Conservation (phyloP, 2,329 filamentous ascomycete genomes). For the Sclerotinia trifoliorum region DNA sequence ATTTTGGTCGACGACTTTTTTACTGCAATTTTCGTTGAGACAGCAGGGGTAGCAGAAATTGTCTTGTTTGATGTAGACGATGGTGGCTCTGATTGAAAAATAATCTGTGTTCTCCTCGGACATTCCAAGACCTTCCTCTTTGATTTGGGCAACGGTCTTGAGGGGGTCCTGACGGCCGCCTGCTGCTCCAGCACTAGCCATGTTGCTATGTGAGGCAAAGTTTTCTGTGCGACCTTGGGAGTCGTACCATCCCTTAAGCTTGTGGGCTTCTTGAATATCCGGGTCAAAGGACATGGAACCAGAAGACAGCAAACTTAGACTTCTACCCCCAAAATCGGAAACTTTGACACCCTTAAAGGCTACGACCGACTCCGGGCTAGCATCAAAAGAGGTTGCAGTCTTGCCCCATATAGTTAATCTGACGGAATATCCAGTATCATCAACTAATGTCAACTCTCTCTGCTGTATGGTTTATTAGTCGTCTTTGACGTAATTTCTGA, state of each 20-base stretch:
- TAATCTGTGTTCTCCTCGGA: slow-evolving; percentile 66
- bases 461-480: slow-evolving; percentile 83
- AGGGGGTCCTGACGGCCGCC: slow-evolving; percentile 66
- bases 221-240: slow-evolving; percentile 73
- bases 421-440: slow-evolving; percentile 85
- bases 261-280: slow-evolving; percentile 89
- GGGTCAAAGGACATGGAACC: slow-evolving; percentile 88
- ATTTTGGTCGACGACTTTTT: slow-evolving; percentile 80
- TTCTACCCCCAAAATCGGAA: slow-evolving; percentile 88
- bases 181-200: slow-evolving; percentile 56
- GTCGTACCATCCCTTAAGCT: slow-evolving; percentile 95
- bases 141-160: slow-evolving; percentile 78
- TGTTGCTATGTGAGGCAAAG: slow-evolving; percentile 55
- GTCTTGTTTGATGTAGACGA: slow-evolving; percentile 87
- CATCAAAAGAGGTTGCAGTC: slow-evolving; percentile 74
- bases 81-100: slow-evolving; percentile 83
- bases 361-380: slow-evolving; percentile 76
- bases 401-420: slow-evolving; percentile 94
- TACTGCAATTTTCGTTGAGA: slow-evolving; percentile 75
- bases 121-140: slow-evolving; percentile 83
- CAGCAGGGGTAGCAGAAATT: slow-evolving; percentile 89
- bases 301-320: slow-evolving; percentile 83
- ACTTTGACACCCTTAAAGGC: slow-evolving; percentile 98
- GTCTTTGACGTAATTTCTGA: slow-evolving; percentile 79
- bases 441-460: slow-evolving; percentile 86